A percentile compares a stretch with the other conserved stretches of the same genome.
Conservation (phyloP, 306 rosid genomes). For the Prunus campanulata region DNA sequence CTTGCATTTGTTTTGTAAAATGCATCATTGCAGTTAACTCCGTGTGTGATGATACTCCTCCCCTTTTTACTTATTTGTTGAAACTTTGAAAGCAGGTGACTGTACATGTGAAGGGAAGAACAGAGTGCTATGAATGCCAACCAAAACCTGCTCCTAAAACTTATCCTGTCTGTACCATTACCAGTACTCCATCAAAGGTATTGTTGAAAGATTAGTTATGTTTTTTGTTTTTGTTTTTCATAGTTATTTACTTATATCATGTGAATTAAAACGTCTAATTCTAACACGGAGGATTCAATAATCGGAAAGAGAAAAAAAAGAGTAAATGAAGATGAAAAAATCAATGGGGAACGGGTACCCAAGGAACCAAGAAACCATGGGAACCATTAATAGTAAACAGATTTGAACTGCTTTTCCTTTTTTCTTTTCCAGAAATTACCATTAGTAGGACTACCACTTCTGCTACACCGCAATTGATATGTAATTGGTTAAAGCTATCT, state of each 20-base stretch:
- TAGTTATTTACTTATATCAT: not conserved
- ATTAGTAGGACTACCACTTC: not conserved
- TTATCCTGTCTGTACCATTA: constrained; percentile 96
- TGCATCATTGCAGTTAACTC: constrained; percentile 1
- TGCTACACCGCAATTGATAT: not conserved
- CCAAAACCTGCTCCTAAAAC: constrained; percentile 99
- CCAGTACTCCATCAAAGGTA: constrained; percentile 99
- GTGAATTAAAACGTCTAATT: not conserved
- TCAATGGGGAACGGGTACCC: not conserved
- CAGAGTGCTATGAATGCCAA: constrained; percentile 97
- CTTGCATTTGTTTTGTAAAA: constrained; percentile 2
- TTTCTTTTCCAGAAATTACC: not conserved
- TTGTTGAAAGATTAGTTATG: not conserved
- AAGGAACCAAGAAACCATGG: not conserved
- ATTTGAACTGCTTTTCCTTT: not conserved
- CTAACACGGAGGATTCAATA: not conserved
- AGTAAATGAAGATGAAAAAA: not conserved
- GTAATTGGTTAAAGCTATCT: not conserved
- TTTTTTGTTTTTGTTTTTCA: not conserved
- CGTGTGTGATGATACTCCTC: constrained; percentile 20
- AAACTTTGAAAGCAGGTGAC: constrained; percentile 63
- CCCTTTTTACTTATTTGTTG: constrained; percentile 12
- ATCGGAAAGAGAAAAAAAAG: not conserved
- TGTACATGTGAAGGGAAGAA: constrained; percentile 91
- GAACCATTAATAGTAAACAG: not conserved